These are phyloP conservation scores for Medicago arabica DNA, from an alignment of 306 rosid species.

Conservation along the genomic window DNA sequence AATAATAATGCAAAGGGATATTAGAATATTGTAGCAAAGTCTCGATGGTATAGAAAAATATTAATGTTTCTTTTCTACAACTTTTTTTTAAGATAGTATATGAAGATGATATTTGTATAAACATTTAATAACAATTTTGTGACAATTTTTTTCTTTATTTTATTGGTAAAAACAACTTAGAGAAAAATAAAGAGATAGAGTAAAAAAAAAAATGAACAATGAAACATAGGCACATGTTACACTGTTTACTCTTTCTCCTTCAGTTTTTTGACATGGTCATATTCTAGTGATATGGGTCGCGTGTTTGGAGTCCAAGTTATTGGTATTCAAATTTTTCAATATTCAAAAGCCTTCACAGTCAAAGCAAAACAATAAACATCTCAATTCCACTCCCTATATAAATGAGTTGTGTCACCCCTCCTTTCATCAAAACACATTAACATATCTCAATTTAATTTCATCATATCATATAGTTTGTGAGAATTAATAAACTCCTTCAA, in stretches of 20 bases:
- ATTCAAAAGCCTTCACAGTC: constrained; percentile 22
- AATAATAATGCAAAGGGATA: too few relatives aligned
- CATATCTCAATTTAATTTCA: not conserved
- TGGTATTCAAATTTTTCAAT: constrained; percentile 5
- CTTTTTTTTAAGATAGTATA: too few relatives aligned
- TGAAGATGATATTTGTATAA: too few relatives aligned
- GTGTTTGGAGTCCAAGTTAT: constrained; percentile 14
- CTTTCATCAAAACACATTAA: constrained; percentile 15
- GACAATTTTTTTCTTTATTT: too few relatives aligned
- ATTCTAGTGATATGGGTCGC: constrained; percentile 1
- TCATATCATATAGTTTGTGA: not conserved
- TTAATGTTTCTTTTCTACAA: too few relatives aligned
- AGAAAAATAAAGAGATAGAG: too few relatives aligned
- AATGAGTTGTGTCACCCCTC: not conserved
- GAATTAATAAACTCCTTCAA: not conserved
- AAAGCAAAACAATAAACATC: constrained; percentile 16
- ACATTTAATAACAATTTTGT: too few relatives aligned
- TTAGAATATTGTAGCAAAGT: too few relatives aligned
- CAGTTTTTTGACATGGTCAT: not conserved
- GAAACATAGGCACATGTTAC: not conserved
- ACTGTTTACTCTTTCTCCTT: not conserved
- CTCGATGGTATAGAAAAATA: too few relatives aligned
- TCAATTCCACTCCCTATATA: constrained; percentile 34
- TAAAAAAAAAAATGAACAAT: too few relatives aligned
- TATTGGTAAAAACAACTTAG: too few relatives aligned